Percentiles rank a stretch among this genome's conserved stretches.
Evolutionary conservation across 1,139 yeast species (phyloP).

Genomic region (Sugiyamaella castrensis): DNA sequence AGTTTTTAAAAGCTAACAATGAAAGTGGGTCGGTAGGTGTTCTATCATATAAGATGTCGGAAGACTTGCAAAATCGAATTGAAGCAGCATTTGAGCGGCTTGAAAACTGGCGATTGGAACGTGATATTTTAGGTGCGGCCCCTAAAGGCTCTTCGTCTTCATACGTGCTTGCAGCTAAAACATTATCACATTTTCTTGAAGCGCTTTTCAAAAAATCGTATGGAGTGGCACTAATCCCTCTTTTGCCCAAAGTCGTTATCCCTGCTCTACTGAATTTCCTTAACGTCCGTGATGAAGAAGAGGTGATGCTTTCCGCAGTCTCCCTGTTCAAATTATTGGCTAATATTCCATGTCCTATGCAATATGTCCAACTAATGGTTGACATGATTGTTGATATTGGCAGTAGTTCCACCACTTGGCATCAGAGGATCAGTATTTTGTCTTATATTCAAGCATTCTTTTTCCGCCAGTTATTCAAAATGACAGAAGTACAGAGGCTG

Average conservation of each 20-base stretch:
- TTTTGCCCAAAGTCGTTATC: constrained; percentile 47
- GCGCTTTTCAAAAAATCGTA: constrained; percentile 24
- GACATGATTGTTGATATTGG: constrained; percentile 50
- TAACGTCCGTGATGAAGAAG: constrained; percentile 73
- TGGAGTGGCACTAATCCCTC: constrained; percentile 31
- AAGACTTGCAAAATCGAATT: constrained; percentile 33
- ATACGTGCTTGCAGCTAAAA: constrained; percentile 41
- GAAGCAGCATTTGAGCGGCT: constrained; percentile 44
- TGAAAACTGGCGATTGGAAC: constrained; percentile 43
- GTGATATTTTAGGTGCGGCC: constrained; percentile 15
- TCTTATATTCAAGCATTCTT: constrained; percentile 72
- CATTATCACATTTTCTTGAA: constrained; percentile 32
- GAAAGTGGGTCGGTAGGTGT: constrained; percentile 39
- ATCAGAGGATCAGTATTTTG: constrained; percentile 66
- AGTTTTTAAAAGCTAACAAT: constrained; percentile 45
- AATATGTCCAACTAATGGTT: constrained; percentile 48
- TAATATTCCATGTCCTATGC: constrained; percentile 52
- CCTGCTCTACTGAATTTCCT: constrained; percentile 71
- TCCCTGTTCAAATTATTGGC: constrained; percentile 55
- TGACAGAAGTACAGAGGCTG: constrained; percentile 50
- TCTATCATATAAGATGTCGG: constrained; percentile 32
- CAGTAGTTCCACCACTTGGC: constrained; percentile 49
- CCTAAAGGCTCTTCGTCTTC: constrained; percentile 14
- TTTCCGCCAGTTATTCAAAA: constrained; percentile 63
- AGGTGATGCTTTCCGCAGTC: constrained; percentile 62